Percentiles rank a stretch among this genome's conserved stretches.
These are phyloP conservation scores for Calendula officinalis DNA, from an alignment of 129 eudicot genomes.

Conservation along the genomic window DNA sequence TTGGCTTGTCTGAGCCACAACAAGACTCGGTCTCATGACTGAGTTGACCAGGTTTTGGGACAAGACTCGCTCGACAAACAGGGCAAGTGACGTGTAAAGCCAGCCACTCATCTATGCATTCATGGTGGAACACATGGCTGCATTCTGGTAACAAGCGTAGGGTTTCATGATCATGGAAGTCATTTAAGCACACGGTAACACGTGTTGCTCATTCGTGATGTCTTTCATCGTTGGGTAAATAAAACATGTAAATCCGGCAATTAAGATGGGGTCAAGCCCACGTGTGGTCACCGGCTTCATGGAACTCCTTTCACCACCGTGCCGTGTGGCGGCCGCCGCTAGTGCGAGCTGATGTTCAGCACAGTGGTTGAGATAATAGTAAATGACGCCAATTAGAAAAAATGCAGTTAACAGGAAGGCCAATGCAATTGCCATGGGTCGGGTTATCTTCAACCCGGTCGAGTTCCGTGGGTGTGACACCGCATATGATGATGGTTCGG, in stretches of 20 bases:
- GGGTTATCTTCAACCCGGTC: neutral
- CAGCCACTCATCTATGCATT: conserved; percentile 54
- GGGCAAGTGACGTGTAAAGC: conserved; percentile 51
- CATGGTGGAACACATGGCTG: conserved; percentile 48
- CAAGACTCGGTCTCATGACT: neutral
- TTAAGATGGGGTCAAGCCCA: conserved; percentile 47
- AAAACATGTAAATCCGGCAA: conserved; percentile 40
- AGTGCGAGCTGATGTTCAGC: conserved; percentile 15
- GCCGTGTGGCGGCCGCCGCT: neutral
- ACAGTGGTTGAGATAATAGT: conserved; percentile 32
- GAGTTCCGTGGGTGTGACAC: neutral
- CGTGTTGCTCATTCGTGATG: conserved; percentile 31
- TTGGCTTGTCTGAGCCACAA: neutral
- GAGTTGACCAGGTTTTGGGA: conserved; percentile 20
- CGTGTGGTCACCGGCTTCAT: neutral
- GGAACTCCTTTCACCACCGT: neutral
- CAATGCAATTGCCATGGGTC: neutral
- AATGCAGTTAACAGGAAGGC: conserved; percentile 11
- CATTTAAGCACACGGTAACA: conserved; percentile 48
- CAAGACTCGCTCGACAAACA: conserved; percentile 48
- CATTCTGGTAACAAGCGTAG: conserved; percentile 52
- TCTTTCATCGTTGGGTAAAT: conserved; percentile 37
- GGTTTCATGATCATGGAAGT: conserved; percentile 41
- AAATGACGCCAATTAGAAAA: conserved; percentile 17
- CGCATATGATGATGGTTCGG: conserved; percentile 3